Conservation (phyloP, 2,329 filamentous ascomycete genomes). For the Penicillium thymicola region DNA sequence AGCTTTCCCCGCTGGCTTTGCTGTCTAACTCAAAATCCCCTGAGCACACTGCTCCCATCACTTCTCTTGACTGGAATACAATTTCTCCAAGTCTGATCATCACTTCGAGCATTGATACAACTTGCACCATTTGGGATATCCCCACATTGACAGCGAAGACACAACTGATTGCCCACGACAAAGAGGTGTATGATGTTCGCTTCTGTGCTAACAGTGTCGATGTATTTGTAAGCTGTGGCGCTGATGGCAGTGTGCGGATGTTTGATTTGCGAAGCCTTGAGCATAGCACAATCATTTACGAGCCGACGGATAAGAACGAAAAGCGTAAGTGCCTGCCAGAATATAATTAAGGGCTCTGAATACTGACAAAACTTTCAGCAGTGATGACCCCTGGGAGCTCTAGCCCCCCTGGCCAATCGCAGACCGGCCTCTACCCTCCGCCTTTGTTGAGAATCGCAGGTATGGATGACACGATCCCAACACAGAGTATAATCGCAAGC, state of each 20-base stretch:
- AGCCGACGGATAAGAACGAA: constrained; percentile 81
- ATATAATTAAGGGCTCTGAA: background rate
- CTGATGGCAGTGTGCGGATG: constrained; percentile 97
- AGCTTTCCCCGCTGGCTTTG: constrained; percentile 86
- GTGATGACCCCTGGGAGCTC: constrained; percentile 53
- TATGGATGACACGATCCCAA: constrained; percentile 22
- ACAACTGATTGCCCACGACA: constrained; percentile 96
- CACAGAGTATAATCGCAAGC: constrained; percentile 5
- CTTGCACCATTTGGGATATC: constrained; percentile 99
- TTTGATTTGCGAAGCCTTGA: constrained; percentile 95
- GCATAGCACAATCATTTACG: constrained; percentile 98
- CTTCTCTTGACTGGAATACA: constrained; percentile 96
- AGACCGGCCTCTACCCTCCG: constrained; percentile 55
- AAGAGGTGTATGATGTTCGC: constrained; percentile 96
- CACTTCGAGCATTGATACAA: constrained; percentile 97
- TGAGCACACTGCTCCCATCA: constrained; percentile 94
- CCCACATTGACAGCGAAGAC: constrained; percentile 97
- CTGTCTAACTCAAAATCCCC: constrained; percentile 98
- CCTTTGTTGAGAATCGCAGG: constrained; percentile 44
- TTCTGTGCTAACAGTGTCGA: constrained; percentile 99
- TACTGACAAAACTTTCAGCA: constrained; percentile 16
- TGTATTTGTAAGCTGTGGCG: constrained; percentile 95
- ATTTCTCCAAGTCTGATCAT: constrained; percentile 96
- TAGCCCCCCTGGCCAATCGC: constrained; percentile 70
- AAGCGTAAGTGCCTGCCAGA: constrained; percentile 51